Evolutionary conservation across 176 grass and related monocot species (phyloP), one percentile per base, ranked within the genome.

Genomic region (Ampelocalamus luodianensis): DNA sequence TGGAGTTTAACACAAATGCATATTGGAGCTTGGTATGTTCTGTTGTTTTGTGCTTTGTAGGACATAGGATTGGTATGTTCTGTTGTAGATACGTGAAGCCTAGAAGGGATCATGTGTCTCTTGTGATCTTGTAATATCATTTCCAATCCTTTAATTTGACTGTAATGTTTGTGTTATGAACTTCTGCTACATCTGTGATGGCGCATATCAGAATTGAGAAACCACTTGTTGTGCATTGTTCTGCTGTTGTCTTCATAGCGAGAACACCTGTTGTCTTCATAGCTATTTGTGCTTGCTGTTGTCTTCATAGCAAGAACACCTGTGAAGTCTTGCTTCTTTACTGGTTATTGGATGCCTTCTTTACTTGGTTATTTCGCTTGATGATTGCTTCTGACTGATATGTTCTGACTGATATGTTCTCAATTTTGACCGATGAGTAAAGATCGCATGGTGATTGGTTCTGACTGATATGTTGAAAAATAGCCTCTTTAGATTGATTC

Each of bases 141-240:
- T 22, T 74, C n/a, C n/a, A 50, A 58, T 46, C 15, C 1, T 34
- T 69, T 37, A 14, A 46, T 36, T 84, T 76, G 72, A 6, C 20
- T 55, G 61, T 32, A 50, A 66, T 11, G 7, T 44, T 82, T 78
- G 8, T 58, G 51, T 48, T 78, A 13, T n/a, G n/a, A n/a, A n/a
- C n/a, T n/a, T n/a, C n/a, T 83, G 22, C 24, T 78, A 86, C 23
- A 66, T 81, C 54, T 76, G 69, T 42, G 18, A 39, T 23, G n/a
- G 1, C 27, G n/a, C n/a, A 42, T 72, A 42, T 5, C 14, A 23
- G 65, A 86, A 90, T 72, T 71, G 38, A 40, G 5, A 49, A 86
- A 66, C 20, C 10, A 34, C 64, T 2, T 71, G n/a, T 55, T 39
- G 34, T 85, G 13, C 14, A 42, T 67, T 72, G 46, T 46, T 45